Conservation (phyloP, 441 rosid species). For the Pelargonium fulgidum region DNA sequence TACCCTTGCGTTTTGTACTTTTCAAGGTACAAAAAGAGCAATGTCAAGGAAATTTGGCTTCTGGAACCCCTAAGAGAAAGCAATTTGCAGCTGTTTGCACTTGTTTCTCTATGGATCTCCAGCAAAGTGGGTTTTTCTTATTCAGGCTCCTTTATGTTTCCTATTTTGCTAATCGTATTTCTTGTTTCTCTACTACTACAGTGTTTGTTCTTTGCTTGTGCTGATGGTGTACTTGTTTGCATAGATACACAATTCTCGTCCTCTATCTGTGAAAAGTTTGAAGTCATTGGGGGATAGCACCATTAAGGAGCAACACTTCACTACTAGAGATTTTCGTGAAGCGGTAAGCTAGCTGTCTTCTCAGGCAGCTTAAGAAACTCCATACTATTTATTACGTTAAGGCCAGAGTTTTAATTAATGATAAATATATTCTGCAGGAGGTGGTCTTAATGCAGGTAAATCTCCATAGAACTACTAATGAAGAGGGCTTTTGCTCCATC, state of each 20-base stretch:
- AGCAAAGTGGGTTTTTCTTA: slow-evolving; percentile 44
- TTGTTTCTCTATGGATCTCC: slow-evolving; percentile 64
- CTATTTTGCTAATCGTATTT: background rate
- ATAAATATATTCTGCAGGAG: slow-evolving; percentile 39
- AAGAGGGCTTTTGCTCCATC: slow-evolving; percentile 5
- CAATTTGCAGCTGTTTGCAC: slow-evolving; percentile 66
- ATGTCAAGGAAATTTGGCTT: slow-evolving; percentile 47
- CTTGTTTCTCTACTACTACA: background rate
- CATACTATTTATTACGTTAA: background rate
- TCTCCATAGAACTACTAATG: slow-evolving; percentile 7
- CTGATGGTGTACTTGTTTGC: slow-evolving; percentile 13
- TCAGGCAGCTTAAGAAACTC: slow-evolving; percentile 1
- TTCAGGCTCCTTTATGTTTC: background rate
- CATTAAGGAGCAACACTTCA: slow-evolving; percentile 60
- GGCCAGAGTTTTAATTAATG: slow-evolving; percentile 13
- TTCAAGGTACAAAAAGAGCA: slow-evolving; percentile 31
- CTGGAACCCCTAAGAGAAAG: slow-evolving; percentile 53
- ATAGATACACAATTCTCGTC: slow-evolving; percentile 59
- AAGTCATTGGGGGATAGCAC: slow-evolving; percentile 47
- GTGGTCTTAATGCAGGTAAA: slow-evolving; percentile 62
- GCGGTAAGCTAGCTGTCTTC: slow-evolving; percentile 42
- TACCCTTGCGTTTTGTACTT: slow-evolving; percentile 3
- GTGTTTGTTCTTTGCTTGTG: background rate
- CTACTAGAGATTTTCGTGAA: slow-evolving; percentile 53
- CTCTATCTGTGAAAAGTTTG: slow-evolving; percentile 41